A percentile compares a stretch with the other conserved stretches of the same genome.
phyloP scores from a whole-genome alignment of 805 yeast genomes.

The Saccharomycopsis oosterbeekiorum region DNA sequence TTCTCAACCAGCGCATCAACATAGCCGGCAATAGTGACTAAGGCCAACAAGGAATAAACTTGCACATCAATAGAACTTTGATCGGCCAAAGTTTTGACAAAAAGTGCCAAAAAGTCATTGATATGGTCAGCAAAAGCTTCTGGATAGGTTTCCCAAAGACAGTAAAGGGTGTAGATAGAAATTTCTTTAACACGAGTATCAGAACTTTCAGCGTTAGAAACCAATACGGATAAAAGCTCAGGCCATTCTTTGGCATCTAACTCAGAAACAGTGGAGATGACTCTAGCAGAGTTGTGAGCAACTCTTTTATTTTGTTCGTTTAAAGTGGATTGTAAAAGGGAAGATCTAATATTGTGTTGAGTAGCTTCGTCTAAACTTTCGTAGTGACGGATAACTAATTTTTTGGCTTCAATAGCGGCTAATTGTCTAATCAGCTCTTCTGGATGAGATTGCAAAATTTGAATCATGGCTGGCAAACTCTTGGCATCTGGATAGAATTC shows the following conservation, averaged over 20 bases:
- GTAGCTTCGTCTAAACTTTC: conserved; percentile 31
- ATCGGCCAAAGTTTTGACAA: conserved; percentile 53
- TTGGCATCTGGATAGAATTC: conserved; percentile 64
- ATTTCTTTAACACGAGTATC: conserved; percentile 60
- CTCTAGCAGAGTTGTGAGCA: conserved; percentile 84
- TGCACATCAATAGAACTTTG: conserved; percentile 59
- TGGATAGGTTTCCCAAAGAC: conserved; percentile 64
- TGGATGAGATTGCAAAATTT: conserved; percentile 60
- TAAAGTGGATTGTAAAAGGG: conserved; percentile 63
- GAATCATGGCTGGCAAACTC: conserved; percentile 74
- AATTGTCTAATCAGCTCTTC: conserved; percentile 73
- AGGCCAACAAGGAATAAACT: conserved; percentile 71
- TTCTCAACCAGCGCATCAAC: conserved; percentile 51
- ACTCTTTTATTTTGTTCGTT: conserved; percentile 53
- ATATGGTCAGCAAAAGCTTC: conserved; percentile 48
- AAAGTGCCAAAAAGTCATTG: conserved; percentile 60
- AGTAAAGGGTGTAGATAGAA: conserved; percentile 68
- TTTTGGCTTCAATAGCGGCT: conserved; percentile 95
- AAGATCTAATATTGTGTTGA: conserved; percentile 53
- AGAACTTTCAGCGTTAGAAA: conserved; percentile 50
- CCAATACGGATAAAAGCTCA: conserved; percentile 60
- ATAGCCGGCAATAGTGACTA: conserved; percentile 55
- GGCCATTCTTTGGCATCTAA: conserved; percentile 62
- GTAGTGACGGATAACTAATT: conserved; percentile 71
- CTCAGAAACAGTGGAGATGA: conserved; percentile 77